A percentile compares a stretch with the other conserved stretches of the same genome.
phyloP scores from a whole-genome alignment of 192 early-diverging fungal genomes.

The Umbelopsis vinacea region DNA sequence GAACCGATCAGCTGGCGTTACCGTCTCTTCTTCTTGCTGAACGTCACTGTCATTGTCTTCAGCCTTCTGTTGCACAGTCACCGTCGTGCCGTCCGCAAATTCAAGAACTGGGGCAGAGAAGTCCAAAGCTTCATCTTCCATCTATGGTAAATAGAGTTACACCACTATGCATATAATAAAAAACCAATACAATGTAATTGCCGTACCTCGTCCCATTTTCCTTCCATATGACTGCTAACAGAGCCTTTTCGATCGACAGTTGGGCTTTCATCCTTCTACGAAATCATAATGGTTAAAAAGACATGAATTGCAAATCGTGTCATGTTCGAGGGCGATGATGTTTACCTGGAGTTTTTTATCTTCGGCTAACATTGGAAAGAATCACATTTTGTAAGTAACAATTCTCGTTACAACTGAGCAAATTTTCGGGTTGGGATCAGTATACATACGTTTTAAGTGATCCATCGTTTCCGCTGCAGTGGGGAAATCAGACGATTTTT shows the following conservation, averaged over 20 bases:
- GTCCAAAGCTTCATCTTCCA: slow-evolving; percentile 42
- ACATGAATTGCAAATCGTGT: neutral
- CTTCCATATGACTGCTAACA: slow-evolving; percentile 24
- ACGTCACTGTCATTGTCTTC: slow-evolving; percentile 18
- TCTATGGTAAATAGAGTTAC: slow-evolving; percentile 13
- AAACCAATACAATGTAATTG: neutral
- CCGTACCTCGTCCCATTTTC: slow-evolving; percentile 24
- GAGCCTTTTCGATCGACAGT: slow-evolving; percentile 7
- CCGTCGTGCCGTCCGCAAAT: slow-evolving; percentile 35
- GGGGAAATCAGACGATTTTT: slow-evolving; percentile 15
- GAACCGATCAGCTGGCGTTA: slow-evolving; percentile 40
- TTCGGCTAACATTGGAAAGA: slow-evolving; percentile 8
- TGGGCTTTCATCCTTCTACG: slow-evolving; percentile 13
- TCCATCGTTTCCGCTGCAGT: slow-evolving; percentile 14
- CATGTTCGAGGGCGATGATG: neutral
- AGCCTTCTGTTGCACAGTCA: slow-evolving; percentile 17
- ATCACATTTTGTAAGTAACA: neutral
- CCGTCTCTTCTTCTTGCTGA: slow-evolving; percentile 23
- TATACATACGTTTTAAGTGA: slow-evolving; percentile 6
- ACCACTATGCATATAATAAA: no score
- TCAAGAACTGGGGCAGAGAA: slow-evolving; percentile 30
- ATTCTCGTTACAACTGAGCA: neutral
- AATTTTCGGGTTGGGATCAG: neutral
- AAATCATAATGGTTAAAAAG: neutral
- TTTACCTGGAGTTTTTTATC: slow-evolving; percentile 1